Conservation (phyloP, 441 rosid genomes). For the Gossypium trilobum region DNA sequence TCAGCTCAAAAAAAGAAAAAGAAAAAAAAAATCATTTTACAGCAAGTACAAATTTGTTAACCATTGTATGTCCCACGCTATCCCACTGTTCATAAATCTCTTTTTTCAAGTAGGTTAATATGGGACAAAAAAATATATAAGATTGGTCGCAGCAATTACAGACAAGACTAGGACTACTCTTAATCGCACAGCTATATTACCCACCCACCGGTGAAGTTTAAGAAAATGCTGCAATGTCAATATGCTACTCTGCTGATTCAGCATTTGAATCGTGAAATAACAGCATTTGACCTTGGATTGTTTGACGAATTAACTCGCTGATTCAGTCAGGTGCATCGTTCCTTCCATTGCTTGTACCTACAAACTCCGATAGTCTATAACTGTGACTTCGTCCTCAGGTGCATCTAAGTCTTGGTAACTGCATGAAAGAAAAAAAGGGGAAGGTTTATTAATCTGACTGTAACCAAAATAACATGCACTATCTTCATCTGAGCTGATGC, state of each 20-base stretch:
- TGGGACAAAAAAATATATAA: neutral
- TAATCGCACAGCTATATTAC: slow-evolving; percentile 1
- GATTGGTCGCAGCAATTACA: slow-evolving; percentile 3
- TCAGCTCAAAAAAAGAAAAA: neutral
- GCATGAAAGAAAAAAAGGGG: slow-evolving; percentile 18
- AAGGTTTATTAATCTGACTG: neutral
- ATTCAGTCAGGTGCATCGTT: neutral
- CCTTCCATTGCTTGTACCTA: slow-evolving; percentile 24
- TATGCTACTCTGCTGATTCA: slow-evolving; percentile 6
- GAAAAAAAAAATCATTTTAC: slow-evolving; percentile 2
- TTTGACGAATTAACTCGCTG: neutral
- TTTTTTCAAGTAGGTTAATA: neutral
- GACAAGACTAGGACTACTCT: neutral
- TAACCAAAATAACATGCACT: neutral
- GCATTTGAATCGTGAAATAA: neutral
- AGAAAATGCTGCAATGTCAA: slow-evolving; percentile 4
- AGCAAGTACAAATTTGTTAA: neutral
- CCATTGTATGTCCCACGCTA: slow-evolving; percentile 9
- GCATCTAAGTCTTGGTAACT: slow-evolving; percentile 95
- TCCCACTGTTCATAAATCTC: neutral
- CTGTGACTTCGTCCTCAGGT: slow-evolving; percentile 86
- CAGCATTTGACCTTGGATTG: neutral
- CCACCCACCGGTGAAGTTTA: neutral
- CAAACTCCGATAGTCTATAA: slow-evolving; percentile 91
- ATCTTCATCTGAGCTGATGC: neutral